Evolutionary conservation across 495 filamentous ascomycete species (phyloP).

Genomic region (Aeminium ludgeri): DNA sequence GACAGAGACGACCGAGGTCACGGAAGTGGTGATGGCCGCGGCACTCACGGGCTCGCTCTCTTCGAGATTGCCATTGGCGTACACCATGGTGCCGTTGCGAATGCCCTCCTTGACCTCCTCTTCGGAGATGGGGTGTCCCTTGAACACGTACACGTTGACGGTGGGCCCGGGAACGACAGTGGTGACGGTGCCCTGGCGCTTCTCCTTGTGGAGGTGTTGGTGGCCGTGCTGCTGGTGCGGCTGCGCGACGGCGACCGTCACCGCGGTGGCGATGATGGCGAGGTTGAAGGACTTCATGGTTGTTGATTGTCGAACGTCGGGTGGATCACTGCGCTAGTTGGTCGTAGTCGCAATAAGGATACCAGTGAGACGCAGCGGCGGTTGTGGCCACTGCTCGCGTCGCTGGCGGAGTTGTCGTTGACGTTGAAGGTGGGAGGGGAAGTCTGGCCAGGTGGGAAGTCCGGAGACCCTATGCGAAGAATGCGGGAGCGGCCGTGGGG

Average conservation of each 20-base stretch:
- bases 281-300: slow-evolving; percentile 19
- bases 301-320: neutral
- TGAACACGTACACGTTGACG: slow-evolving; percentile 22
- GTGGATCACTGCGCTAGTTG: neutral
- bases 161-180: slow-evolving; percentile 19
- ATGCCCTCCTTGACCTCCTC: slow-evolving; percentile 23
- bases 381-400: neutral
- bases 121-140: slow-evolving; percentile 23
- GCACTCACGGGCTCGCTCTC: neutral
- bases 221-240: slow-evolving; percentile 10
- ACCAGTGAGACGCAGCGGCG: neutral
- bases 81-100: slow-evolving; percentile 23
- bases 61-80: slow-evolving; percentile 15
- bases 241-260: slow-evolving; percentile 19
- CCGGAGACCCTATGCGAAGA: too few relatives aligned
- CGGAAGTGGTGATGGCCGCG: neutral
- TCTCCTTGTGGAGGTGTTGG: slow-evolving; percentile 18
- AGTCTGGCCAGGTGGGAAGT: neutral
- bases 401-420: neutral
- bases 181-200: slow-evolving; percentile 15
- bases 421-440: neutral
- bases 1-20: neutral
- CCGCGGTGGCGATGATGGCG: slow-evolving; percentile 19
- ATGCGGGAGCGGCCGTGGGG: too few relatives aligned
- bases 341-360: neutral